A percentile compares a stretch with the other conserved stretches of the same genome.
Conservation (phyloP, 148 eudicot genomes). For the Limonium bicolor region DNA sequence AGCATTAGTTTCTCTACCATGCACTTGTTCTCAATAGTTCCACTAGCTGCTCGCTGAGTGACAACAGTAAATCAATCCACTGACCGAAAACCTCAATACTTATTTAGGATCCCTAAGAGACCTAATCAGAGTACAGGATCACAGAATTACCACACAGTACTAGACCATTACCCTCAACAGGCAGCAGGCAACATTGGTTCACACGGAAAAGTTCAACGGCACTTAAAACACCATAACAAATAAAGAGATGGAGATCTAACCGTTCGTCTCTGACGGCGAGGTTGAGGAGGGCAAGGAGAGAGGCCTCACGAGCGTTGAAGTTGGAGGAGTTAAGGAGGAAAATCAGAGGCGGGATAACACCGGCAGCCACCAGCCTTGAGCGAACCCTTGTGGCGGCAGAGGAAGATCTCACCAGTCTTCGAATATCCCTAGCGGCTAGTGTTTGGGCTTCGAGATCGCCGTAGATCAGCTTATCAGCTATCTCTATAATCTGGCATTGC, state of each 20-base stretch:
- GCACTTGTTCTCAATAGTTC: too few relatives aligned
- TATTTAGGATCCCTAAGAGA: too few relatives aligned
- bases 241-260: conserved; percentile 11
- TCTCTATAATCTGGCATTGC: conserved; percentile 19
- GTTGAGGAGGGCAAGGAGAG: conserved; percentile 54
- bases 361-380: conserved; percentile 30
- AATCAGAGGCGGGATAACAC: conserved; percentile 40
- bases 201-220: too few relatives aligned
- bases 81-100: too few relatives aligned
- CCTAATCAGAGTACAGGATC: too few relatives aligned
- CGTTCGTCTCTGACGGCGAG: conserved; percentile 44
- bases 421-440: conserved; percentile 39
- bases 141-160: too few relatives aligned
- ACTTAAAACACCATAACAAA: too few relatives aligned
- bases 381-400: conserved; percentile 24
- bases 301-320: conserved; percentile 29
- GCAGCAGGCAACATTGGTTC: too few relatives aligned
- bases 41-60: too few relatives aligned
- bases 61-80: too few relatives aligned
- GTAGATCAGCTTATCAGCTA: conserved; percentile 18
- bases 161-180: too few relatives aligned
- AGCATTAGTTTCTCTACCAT: too few relatives aligned
- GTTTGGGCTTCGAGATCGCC: conserved; percentile 35
- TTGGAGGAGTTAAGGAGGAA: conserved; percentile 19
- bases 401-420: conserved; percentile 30